These are phyloP conservation scores for Pseudogymnoascus sp. DNA, from an alignment of 2,329 filamentous ascomycete genomes.

Conservation along the genomic window DNA sequence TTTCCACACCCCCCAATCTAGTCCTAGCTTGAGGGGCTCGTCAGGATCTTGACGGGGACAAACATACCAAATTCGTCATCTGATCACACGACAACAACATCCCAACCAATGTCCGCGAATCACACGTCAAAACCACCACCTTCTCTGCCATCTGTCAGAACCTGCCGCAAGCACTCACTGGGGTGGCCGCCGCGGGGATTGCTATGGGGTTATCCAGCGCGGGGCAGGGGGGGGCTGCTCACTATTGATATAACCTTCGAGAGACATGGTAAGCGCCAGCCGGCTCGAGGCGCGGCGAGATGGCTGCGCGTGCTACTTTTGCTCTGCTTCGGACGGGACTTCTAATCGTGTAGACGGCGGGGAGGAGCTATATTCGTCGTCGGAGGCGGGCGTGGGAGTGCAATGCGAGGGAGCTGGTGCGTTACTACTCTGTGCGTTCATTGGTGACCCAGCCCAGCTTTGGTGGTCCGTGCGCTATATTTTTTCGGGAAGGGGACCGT, in stretches of 20 bases:
- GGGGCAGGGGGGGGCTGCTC: constrained; percentile 21
- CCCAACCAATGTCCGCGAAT: constrained; percentile 79
- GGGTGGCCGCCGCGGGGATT: constrained; percentile 14
- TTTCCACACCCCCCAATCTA: neutral
- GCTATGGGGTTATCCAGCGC: neutral
- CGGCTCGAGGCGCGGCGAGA: constrained; percentile 15
- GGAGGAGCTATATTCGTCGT: neutral
- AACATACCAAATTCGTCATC: constrained; percentile 71
- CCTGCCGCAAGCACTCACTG: constrained; percentile 22
- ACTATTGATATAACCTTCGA: constrained; percentile 47
- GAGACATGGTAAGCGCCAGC: constrained; percentile 36
- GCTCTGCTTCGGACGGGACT: neutral
- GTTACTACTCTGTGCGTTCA: neutral
- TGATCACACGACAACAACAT: constrained; percentile 81
- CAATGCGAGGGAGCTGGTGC: neutral
- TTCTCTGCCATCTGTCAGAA: constrained; percentile 57
- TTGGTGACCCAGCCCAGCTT: neutral
- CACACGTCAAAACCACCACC: constrained; percentile 83
- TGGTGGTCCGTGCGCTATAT: neutral
- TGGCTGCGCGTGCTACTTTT: constrained; percentile 16
- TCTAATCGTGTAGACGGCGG: neutral
- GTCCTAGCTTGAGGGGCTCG: neutral
- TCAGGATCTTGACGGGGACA: neutral
- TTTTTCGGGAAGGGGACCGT: neutral
- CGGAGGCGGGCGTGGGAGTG: neutral